Evolutionary conservation across 345 rosid genomes (phyloP).

Genomic region (Anastatica hierochuntica): DNA sequence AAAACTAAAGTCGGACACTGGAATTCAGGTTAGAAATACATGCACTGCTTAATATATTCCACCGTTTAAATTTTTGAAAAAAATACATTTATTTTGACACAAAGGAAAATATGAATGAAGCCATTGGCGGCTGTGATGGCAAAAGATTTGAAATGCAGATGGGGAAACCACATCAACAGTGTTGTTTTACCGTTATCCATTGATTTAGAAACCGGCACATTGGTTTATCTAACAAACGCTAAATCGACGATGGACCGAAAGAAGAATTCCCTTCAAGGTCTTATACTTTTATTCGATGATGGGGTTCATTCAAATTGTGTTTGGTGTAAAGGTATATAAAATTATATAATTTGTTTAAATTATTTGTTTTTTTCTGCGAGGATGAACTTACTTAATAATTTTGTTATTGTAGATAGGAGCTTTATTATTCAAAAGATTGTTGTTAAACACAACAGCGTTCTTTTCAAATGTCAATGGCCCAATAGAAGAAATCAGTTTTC

Average conservation of each 20-base stretch:
- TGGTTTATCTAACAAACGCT: constrained; percentile 32
- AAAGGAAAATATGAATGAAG: constrained; percentile 20
- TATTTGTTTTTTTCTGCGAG: neutral
- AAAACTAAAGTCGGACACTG: constrained; percentile 35
- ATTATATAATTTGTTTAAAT: too few relatives aligned
- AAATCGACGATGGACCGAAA: constrained; percentile 37
- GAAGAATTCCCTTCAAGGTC: constrained; percentile 41
- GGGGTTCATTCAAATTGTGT: neutral
- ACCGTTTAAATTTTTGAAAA: too few relatives aligned
- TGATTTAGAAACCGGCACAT: constrained; percentile 27
- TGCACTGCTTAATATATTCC: too few relatives aligned
- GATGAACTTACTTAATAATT: neutral
- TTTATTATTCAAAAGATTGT: constrained; percentile 29
- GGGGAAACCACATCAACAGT: constrained; percentile 37
- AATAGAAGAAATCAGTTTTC: constrained; percentile 39
- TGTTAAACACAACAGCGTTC: constrained; percentile 33
- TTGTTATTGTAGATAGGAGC: constrained; percentile 15
- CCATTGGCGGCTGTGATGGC: constrained; percentile 40
- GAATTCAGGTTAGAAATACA: constrained; percentile 36
- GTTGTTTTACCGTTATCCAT: constrained; percentile 34
- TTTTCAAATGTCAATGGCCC: constrained; percentile 46
- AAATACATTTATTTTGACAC: too few relatives aligned
- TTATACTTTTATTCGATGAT: constrained; percentile 19
- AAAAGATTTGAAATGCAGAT: neutral
- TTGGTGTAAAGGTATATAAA: constrained; percentile 30